Evolutionary conservation across 2,329 filamentous ascomycete genomes (phyloP), one percentile per base, ranked within the genome.

Genomic region (Stagonosporopsis chrysanthemi): DNA sequence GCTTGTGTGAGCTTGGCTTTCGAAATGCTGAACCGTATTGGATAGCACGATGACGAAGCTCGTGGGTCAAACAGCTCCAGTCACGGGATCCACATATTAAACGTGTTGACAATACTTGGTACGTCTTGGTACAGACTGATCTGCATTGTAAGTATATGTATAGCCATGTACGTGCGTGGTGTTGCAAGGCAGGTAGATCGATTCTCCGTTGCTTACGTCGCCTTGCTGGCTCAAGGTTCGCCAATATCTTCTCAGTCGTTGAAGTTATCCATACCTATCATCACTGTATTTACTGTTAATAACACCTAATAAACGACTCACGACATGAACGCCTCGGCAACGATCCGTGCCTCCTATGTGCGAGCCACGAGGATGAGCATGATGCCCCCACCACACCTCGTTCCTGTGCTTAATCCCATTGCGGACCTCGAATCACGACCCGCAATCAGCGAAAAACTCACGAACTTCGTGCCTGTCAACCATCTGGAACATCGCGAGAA

Each of bases 291-390:
- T 24, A 15, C 6, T 35, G 35, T 29, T 36, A 31, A 22, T 62
- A 61, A 62, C 46, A 51, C 31, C 4, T 56, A 50, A 52, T 59
- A n/a, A n/a, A 39, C 33, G 38, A 44, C 19, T 47, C 19, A 29
- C 22, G 39, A 59, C n/a, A 72, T 72, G 69, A 71, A 72, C 35
- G 69, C 68, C 43, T 72, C 69, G 33, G 68, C 69, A 26, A 66
- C 68, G 5, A 70, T 71, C 39, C 62, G 69, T 28, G 67, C 63
- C 2, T 65, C 64, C 26, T 70, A 71, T 26, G 64, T 72, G 40
- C 67, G 67, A 28, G 61, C 64, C 38, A 64, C 66, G 26, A 56
- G 64, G 39, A 62, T 66, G 49, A 63, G 58, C 56, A 62, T 64
- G 28, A 56, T 60, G 6, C 55, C 61, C 19, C 49, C 52, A n/a